Evolutionary conservation across 2,329 filamentous ascomycete genomes (phyloP).

Genomic region (Daldinia sp.): DNA sequence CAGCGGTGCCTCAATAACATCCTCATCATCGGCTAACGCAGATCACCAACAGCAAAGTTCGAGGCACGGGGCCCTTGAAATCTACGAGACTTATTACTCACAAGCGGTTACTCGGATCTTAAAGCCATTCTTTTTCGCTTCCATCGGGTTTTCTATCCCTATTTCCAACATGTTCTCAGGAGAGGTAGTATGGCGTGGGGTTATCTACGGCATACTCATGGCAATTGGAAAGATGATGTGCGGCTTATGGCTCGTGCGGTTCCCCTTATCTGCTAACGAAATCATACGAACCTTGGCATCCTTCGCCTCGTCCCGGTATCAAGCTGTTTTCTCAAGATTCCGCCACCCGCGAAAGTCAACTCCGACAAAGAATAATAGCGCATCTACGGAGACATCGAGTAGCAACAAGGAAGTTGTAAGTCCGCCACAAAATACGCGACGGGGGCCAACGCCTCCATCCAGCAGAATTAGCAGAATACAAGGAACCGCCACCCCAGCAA

Average conservation of each 20-base stretch:
- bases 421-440: background rate
- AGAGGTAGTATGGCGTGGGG: constrained; percentile 72
- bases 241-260: constrained; percentile 64
- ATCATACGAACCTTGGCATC: constrained; percentile 10
- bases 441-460: background rate
- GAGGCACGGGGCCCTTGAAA: constrained; percentile 15
- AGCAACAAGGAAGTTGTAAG: background rate
- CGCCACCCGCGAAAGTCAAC: constrained; percentile 7
- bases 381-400: background rate
- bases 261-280: constrained; percentile 38
- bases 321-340: constrained; percentile 28
- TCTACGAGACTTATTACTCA: constrained; percentile 54
- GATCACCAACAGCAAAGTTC: constrained; percentile 2
- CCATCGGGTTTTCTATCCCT: constrained; percentile 81
- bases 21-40: background rate
- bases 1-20: background rate
- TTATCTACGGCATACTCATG: constrained; percentile 79
- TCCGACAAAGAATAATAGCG: background rate
- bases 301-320: constrained; percentile 14
- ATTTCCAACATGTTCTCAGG: constrained; percentile 73
- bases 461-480: background rate
- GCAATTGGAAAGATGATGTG: constrained; percentile 66
- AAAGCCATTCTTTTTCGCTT: constrained; percentile 77
- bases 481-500: constrained; percentile 44
- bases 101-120: constrained; percentile 60